phyloP scores from a whole-genome alignment of 2,329 filamentous ascomycete species.

The Aureobasidium sp. region DNA sequence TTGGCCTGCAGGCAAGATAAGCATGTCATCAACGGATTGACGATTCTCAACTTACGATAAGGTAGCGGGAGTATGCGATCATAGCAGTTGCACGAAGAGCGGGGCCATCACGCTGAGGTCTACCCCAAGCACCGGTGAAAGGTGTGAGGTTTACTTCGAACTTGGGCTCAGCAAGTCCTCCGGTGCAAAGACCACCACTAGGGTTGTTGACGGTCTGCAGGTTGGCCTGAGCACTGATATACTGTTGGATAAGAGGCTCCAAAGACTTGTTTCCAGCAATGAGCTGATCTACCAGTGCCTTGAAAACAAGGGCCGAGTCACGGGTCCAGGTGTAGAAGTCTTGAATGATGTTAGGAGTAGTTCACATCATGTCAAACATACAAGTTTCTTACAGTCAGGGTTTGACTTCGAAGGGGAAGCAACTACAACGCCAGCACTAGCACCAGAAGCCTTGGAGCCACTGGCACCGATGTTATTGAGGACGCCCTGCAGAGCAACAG shows the following conservation, averaged over 20 bases:
- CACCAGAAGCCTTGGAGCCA: conserved; percentile 43
- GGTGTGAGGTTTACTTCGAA: conserved; percentile 52
- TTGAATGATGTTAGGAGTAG: conserved; percentile 26
- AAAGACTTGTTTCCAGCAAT: conserved; percentile 52
- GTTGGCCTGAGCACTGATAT: conserved; percentile 58
- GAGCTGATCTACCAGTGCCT: conserved; percentile 61
- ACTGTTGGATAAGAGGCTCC: conserved; percentile 58
- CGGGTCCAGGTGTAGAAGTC: conserved; percentile 76
- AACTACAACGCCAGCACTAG: conserved; percentile 45
- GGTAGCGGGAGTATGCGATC: conserved; percentile 65
- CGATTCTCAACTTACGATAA: conserved; percentile 39
- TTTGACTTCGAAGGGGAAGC: conserved; percentile 49
- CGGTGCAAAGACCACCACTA: conserved; percentile 49
- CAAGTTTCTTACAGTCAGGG: conserved; percentile 44
- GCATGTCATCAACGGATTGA: conserved; percentile 34
- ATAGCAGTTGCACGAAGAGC: conserved; percentile 68
- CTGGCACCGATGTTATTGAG: conserved; percentile 50
- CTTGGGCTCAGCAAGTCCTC: conserved; percentile 65
- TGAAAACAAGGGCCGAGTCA: conserved; percentile 65
- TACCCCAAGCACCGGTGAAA: conserved; percentile 65
- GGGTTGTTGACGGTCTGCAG: conserved; percentile 64
- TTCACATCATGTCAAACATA: neutral
- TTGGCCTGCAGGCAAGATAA: conserved; percentile 9
- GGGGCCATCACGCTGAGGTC: conserved; percentile 76
- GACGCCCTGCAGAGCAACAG: conserved; percentile 45